These are phyloP conservation scores for Kluyveromyces nonfermentans DNA, from an alignment of 805 yeast species.

Conservation along the genomic window DNA sequence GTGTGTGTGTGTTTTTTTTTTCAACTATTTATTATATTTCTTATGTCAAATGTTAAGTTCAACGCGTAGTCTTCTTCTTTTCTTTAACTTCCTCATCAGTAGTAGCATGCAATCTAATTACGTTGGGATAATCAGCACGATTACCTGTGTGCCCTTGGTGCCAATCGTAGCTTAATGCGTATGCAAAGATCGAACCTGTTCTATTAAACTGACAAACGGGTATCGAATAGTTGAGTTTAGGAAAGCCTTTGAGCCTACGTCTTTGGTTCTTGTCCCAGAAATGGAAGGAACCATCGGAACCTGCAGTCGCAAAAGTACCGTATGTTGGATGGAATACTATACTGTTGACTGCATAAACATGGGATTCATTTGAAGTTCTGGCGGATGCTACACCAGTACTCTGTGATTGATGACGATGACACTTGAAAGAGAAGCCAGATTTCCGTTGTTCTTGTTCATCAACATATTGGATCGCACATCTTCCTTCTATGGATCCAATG, in stretches of 20 bases:
- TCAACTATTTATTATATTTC: too few species aligned
- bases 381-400: conserved; percentile 39
- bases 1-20: too few species aligned
- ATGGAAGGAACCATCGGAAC: conserved; percentile 87
- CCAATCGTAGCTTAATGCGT: conserved; percentile 94
- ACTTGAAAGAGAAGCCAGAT: conserved; percentile 80
- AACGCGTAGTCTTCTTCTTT: conserved; percentile 25
- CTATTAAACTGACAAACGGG: conserved; percentile 75
- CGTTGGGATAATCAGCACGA: conserved; percentile 63
- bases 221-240: conserved; percentile 56
- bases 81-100: conserved; percentile 77
- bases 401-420: conserved; percentile 61
- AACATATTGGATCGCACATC: conserved; percentile 89
- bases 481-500: conserved; percentile 86
- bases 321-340: conserved; percentile 80
- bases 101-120: conserved; percentile 73
- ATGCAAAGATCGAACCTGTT: conserved; percentile 77
- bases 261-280: conserved; percentile 95
- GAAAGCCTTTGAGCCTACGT: conserved; percentile 76
- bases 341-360: conserved; percentile 70
- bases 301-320: conserved; percentile 91
- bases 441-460: conserved; percentile 70
- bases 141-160: conserved; percentile 78
- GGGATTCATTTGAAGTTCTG: conserved; percentile 45
- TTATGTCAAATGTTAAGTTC: too few species aligned